These are phyloP conservation scores for Schizopora paradoxa DNA, from an alignment of 1,284 basidiomycete genomes.

Conservation along the genomic window DNA sequence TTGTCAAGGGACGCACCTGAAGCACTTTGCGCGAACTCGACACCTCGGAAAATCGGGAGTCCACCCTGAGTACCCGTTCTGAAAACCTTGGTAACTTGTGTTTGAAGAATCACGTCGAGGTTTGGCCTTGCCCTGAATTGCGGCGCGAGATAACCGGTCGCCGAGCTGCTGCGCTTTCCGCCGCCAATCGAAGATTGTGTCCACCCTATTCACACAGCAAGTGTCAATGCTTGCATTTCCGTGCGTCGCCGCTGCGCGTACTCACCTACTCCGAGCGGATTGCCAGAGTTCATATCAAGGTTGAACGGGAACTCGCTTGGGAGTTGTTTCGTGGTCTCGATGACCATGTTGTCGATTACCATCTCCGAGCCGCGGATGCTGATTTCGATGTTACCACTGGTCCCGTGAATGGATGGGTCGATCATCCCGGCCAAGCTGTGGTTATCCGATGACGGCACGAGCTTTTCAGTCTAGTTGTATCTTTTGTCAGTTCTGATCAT, in stretches of 20 bases:
- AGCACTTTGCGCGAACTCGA: conserved; percentile 28
- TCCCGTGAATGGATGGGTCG: neutral
- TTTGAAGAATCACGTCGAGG: conserved; percentile 23
- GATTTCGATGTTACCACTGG: neutral
- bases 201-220: too few relatives aligned
- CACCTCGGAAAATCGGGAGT: conserved; percentile 27
- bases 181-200: conserved; percentile 28
- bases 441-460: neutral
- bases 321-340: conserved; percentile 5
- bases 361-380: neutral
- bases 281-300: conserved; percentile 15
- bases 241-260: neutral
- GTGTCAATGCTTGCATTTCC: too few relatives aligned
- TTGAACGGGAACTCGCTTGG: conserved; percentile 14
- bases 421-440: neutral
- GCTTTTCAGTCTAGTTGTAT: neutral
- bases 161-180: conserved; percentile 31
- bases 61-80: conserved; percentile 18
- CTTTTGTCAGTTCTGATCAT: neutral
- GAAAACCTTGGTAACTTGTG: conserved; percentile 19
- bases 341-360: conserved; percentile 3
- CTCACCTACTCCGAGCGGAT: conserved; percentile 15
- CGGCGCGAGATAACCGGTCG: conserved; percentile 35
- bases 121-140: conserved; percentile 21
- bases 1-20: conserved; percentile 17